Conservation (phyloP, 2,329 filamentous ascomycete genomes). For the Ustilaginoidea virens region DNA sequence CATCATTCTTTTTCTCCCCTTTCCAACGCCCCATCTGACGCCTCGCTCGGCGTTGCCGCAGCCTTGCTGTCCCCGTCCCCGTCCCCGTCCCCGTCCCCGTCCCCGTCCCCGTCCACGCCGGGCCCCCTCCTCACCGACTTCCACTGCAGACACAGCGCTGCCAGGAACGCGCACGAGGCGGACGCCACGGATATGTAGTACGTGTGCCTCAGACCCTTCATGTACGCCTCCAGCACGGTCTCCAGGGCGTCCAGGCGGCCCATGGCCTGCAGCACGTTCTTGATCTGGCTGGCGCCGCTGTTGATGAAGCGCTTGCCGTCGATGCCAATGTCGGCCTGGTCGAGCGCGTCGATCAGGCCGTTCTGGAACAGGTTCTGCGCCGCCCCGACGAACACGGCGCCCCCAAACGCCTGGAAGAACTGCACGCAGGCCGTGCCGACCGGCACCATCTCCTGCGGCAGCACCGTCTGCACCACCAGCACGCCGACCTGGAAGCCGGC, state of each 20-base stretch:
- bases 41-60: too few species aligned
- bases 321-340: slow-evolving; percentile 26
- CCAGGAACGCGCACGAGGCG: slow-evolving; percentile 28
- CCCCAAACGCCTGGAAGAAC: slow-evolving; percentile 51
- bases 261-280: slow-evolving; percentile 25
- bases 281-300: slow-evolving; percentile 35
- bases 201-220: slow-evolving; percentile 30
- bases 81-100: too few species aligned
- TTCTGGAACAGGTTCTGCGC: slow-evolving; percentile 59
- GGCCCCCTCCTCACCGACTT: slow-evolving; percentile 34
- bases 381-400: slow-evolving; percentile 51
- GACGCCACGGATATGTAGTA: slow-evolving; percentile 37
- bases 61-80: too few species aligned
- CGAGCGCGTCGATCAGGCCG: slow-evolving; percentile 37
- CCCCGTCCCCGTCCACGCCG: too few species aligned
- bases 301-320: slow-evolving; percentile 32
- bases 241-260: slow-evolving; percentile 24
- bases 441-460: slow-evolving; percentile 31
- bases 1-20: too few species aligned
- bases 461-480: slow-evolving; percentile 35
- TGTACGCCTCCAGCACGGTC: slow-evolving; percentile 31
- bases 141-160: slow-evolving; percentile 30
- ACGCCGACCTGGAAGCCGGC: slow-evolving; percentile 31
- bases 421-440: slow-evolving; percentile 35
- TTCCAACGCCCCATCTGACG: too few species aligned